Percentiles rank a stretch among this genome's conserved stretches.
These are phyloP conservation scores for Cynara cardunculus DNA, from an alignment of 129 eudicot genomes.

Conservation along the genomic window DNA sequence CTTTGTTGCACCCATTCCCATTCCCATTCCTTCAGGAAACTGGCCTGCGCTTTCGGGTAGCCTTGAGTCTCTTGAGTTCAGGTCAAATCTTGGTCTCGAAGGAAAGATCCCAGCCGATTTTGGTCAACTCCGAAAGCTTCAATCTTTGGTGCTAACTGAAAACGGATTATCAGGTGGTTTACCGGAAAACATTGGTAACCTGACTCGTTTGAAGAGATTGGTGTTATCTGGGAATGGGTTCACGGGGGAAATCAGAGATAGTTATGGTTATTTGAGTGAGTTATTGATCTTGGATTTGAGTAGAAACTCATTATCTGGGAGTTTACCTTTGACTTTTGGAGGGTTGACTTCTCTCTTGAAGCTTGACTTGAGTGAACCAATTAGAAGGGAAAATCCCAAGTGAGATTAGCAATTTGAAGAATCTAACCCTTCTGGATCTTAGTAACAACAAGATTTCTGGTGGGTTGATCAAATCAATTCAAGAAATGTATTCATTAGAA, in stretches of 20 bases:
- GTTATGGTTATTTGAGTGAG: constrained; percentile 40
- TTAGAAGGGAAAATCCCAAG: constrained; percentile 48
- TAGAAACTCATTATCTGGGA: constrained; percentile 55
- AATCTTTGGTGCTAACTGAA: constrained; percentile 52
- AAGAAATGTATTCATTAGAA: constrained; percentile 48
- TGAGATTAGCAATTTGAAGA: constrained; percentile 45
- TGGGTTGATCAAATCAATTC: constrained; percentile 46
- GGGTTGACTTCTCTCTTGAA: constrained; percentile 59
- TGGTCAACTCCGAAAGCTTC: constrained; percentile 54
- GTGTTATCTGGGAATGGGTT: constrained; percentile 48
- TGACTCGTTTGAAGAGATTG: constrained; percentile 40
- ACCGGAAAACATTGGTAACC: constrained; percentile 43
- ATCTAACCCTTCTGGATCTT: constrained; percentile 60
- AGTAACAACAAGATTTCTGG: constrained; percentile 64
- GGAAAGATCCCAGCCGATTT: constrained; percentile 48
- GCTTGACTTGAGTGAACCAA: constrained; percentile 62
- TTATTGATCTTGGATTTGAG: constrained; percentile 64
- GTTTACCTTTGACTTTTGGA: constrained; percentile 41
- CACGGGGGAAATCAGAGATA: constrained; percentile 37
- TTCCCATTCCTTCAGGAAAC: constrained; percentile 33
- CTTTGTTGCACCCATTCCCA: constrained; percentile 37
- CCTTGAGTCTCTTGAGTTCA: constrained; percentile 57
- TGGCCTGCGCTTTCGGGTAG: constrained; percentile 44
- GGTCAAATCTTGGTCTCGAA: constrained; percentile 52
- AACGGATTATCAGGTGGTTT: constrained; percentile 53